These are phyloP conservation scores for Globisporangium okanoganense DNA, from an alignment of 352 stramenopile genomes.

Conservation along the genomic window DNA sequence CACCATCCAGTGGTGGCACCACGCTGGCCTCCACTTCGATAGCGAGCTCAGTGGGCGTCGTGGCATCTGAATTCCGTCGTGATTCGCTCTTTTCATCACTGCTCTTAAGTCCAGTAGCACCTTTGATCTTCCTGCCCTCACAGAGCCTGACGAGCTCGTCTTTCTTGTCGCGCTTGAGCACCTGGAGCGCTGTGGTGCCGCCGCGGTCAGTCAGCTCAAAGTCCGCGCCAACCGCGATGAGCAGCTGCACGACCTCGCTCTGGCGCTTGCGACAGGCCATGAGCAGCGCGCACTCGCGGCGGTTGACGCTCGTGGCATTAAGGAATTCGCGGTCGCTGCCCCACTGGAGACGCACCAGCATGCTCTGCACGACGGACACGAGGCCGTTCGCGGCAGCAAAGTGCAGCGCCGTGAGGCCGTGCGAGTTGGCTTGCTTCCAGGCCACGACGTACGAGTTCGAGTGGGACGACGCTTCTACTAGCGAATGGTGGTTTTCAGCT, in stretches of 20 bases:
- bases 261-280: conserved; percentile 61
- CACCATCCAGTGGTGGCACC: too few species aligned
- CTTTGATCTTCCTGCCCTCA: conserved; percentile 4
- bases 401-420: conserved; percentile 63
- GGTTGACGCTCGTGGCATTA: conserved; percentile 39
- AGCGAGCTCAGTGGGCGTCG: neutral
- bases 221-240: conserved; percentile 42
- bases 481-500: conserved; percentile 9
- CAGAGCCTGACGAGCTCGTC: conserved; percentile 46
- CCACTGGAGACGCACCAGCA: conserved; percentile 35
- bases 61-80: neutral
- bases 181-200: conserved; percentile 39
- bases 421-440: conserved; percentile 45
- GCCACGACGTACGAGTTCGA: conserved; percentile 10
- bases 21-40: too few species aligned
- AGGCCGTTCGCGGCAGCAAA: conserved; percentile 48
- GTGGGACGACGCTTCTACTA: neutral
- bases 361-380: conserved; percentile 22
- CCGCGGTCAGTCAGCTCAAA: conserved; percentile 41
- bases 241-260: conserved; percentile 31
- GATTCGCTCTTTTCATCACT: neutral
- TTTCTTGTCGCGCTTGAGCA: conserved; percentile 49
- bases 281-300: conserved; percentile 57
- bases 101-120: neutral
- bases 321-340: conserved; percentile 29